Evolutionary conservation across 2,329 filamentous ascomycete genomes (phyloP).

Genomic region (Trichoderma brevicompactum): DNA sequence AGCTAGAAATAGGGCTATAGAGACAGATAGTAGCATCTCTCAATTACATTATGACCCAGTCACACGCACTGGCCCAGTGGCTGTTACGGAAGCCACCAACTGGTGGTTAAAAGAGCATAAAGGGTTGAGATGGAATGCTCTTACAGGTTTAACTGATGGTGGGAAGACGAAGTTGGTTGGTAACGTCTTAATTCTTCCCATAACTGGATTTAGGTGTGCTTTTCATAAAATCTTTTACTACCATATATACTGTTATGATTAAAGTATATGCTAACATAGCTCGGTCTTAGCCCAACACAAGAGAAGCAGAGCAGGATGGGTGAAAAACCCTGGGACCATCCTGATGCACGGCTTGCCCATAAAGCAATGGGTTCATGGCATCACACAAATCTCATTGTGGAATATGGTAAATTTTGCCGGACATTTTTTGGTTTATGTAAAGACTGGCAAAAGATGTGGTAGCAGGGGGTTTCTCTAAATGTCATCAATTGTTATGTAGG

Average conservation of each 20-base stretch:
- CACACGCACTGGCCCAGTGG: slow-evolving; percentile 34
- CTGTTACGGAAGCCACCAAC: slow-evolving; percentile 34
- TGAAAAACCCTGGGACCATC: slow-evolving; percentile 31
- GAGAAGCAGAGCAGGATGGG: slow-evolving; percentile 34
- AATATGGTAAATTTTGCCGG: slow-evolving; percentile 37
- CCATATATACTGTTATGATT: not conserved
- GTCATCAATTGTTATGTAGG: too few relatives aligned
- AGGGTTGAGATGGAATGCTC: slow-evolving; percentile 35
- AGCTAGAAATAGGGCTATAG: slow-evolving; percentile 16
- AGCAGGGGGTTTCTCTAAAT: too few relatives aligned
- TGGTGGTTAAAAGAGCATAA: slow-evolving; percentile 32
- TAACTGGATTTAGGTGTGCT: slow-evolving; percentile 35
- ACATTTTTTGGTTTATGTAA: slow-evolving; percentile 33
- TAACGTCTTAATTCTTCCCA: slow-evolving; percentile 34
- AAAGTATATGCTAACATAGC: not conserved
- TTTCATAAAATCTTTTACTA: not conserved
- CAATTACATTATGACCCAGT: slow-evolving; percentile 30
- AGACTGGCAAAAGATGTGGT: slow-evolving; percentile 33
- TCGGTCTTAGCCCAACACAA: slow-evolving; percentile 29
- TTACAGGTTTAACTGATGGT: slow-evolving; percentile 33
- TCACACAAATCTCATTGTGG: slow-evolving; percentile 31
- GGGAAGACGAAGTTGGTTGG: slow-evolving; percentile 34
- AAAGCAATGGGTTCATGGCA: slow-evolving; percentile 36
- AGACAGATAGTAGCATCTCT: not conserved
- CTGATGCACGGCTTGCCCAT: slow-evolving; percentile 33